Percentiles rank a stretch among this genome's conserved stretches.
phyloP scores from a whole-genome alignment of 2,329 filamentous ascomycete genomes.

The Penicillium brasilianum region DNA sequence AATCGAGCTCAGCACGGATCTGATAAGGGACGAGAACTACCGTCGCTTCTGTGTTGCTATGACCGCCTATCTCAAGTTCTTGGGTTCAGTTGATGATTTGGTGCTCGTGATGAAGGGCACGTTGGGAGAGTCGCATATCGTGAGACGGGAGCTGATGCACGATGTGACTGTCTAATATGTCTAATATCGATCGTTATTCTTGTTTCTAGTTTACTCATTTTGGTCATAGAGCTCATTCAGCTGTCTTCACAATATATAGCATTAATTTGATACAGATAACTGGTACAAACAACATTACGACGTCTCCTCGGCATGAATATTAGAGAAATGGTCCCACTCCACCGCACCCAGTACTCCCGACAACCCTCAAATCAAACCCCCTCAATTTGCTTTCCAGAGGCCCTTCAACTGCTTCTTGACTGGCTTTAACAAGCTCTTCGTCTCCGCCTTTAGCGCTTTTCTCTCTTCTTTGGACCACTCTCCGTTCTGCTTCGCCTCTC shows the following conservation, averaged over 20 bases:
- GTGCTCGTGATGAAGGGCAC: slow-evolving; percentile 51
- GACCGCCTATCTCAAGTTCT: slow-evolving; percentile 52
- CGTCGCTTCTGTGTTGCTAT: slow-evolving; percentile 55
- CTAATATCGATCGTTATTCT: not conserved
- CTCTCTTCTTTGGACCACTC: not conserved
- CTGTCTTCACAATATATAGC: not conserved
- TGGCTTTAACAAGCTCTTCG: not conserved
- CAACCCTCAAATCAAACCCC: not conserved
- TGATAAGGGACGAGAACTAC: slow-evolving; percentile 51
- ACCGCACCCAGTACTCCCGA: not conserved
- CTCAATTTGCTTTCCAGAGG: not conserved
- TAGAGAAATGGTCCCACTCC: not conserved
- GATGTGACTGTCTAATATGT: slow-evolving; percentile 14
- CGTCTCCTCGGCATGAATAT: not conserved
- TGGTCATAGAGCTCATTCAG: not conserved
- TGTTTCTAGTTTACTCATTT: too few species aligned
- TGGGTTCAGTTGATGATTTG: slow-evolving; percentile 52
- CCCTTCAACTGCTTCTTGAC: not conserved
- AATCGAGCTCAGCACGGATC: slow-evolving; percentile 38
- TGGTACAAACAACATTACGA: too few species aligned
- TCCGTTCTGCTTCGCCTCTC: not conserved
- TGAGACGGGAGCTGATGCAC: slow-evolving; percentile 30
- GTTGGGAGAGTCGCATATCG: slow-evolving; percentile 50
- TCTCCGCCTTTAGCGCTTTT: not conserved
- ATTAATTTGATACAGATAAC: too few species aligned